Base-by-base conservation (phyloP, 1,284 basidiomycete species). In the Cutaneotrichosporon sp. region DNA sequence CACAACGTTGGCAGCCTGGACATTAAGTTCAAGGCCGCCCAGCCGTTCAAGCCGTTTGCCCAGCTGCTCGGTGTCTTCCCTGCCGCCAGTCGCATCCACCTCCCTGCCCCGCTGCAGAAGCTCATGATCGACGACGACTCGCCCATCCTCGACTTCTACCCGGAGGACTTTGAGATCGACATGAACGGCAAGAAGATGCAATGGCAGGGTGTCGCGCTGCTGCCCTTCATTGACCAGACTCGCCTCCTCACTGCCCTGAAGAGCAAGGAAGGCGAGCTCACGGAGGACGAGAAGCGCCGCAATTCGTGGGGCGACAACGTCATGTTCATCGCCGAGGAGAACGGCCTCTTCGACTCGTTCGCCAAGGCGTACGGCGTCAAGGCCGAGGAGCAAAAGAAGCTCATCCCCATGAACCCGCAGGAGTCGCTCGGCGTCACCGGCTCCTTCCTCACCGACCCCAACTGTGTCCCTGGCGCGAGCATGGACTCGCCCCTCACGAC, bases 171-270 rank as follows among this genome's bases (percentile, higher is more conserved):
- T 78, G 87, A 95, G 70, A 90, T 99, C 72, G 97, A 99, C 79
- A 99, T 99, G 97, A 99, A 99, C 75, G 97, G 97, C 65, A 99
- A 99, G 81, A 93, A 92, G 81, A 98, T 99, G 95, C 85, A 91
- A 1, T 99, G 97, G 97, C 97, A 99, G 80, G 97, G 97, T 60
- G 93, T 99, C 51, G 95, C 95, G 0, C 83, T 99, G 2, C 82
- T 99, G 24, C 95, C 97, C 0, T 99, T 99, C 81, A 99, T 99
- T 68, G 92, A 99, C 74, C 85, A 90, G 76, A 85, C 85, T 63
- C 86, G 95, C 20, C 81, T 98, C 24, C 81, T 97, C 56, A 86
- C 85, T 25, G 92, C 94, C 2, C 92, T 99, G 87, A 85, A 83
- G 18, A 81, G 84, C 27, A 85, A 86, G 62, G 92, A 95, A 78